Evolutionary conservation across 306 rosid species (phyloP), one percentile per base, ranked within the genome.

Genomic region (Prunus mira): DNA sequence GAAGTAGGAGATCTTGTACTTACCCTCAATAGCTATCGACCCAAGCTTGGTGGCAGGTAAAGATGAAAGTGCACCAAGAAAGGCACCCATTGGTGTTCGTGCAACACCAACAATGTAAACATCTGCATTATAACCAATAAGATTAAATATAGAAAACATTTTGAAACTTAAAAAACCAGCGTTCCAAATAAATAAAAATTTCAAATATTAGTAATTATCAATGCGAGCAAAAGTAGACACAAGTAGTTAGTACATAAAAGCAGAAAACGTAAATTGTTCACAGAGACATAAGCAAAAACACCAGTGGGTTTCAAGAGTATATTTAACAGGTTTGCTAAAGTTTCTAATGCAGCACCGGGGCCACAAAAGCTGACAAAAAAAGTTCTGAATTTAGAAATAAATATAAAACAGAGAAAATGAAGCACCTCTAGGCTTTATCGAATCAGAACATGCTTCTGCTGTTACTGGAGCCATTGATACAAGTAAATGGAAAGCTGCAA

Each of bases 91-190:
- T 6, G 99, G 99, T 41, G 99, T 96, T 20, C 99, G 93, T 28
- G 99, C 98, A 87, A 92, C 87, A 76, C 99, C 99, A 65, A 96
- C 99, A 4, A 96, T 78, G 89, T 91, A 92, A 79, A 96, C 99
- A 96, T 93, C 99, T 96, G 82, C 64, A 84, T 54, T 83, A 10
- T 67, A 77, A 58, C 24, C 55, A 78, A 9, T 32, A 72, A 65
- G 68, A 75, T 55, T 52, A 78, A 70, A 27, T 32, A 68, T 20
- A 27, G 63, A 32, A 34, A 67, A 45, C 11, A 45, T 2, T 58
- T 67, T 24, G 18, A 28, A 47, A 17, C 38, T 19, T 38, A 15
- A 45, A 84, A 24, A 43, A 18, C 2, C 0, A 34, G 60, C 56
- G 15, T 76, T 69, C 69, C 65, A 56, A 50, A 66, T 30, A 73